Evolutionary conservation across 495 filamentous ascomycete genomes (phyloP).

Genomic region (Geoglossum glabrum): DNA sequence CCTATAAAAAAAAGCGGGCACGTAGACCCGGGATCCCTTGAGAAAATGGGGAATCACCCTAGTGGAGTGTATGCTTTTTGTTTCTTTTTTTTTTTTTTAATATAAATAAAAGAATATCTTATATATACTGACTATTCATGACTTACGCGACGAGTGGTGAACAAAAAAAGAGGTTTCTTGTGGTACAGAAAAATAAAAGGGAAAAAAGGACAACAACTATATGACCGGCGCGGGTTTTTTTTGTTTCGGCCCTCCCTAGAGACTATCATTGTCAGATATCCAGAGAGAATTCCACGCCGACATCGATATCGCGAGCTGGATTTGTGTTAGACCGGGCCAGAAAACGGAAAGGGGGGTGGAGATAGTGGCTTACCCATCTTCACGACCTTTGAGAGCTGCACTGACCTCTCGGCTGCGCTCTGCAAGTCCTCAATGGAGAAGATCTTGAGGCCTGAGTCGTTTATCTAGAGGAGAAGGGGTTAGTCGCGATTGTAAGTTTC

Average conservation of each 20-base stretch:
- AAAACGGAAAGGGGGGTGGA: neutral
- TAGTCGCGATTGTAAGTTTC: neutral
- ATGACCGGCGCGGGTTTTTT: too few species aligned
- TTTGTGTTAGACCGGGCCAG: slow-evolving; percentile 6
- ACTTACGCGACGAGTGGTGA: too few species aligned
- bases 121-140: too few species aligned
- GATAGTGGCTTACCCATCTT: slow-evolving; percentile 58
- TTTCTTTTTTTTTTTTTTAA: too few species aligned
- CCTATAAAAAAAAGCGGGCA: too few species aligned
- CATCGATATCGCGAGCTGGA: slow-evolving; percentile 81
- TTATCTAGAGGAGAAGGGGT: slow-evolving; percentile 34
- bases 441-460: slow-evolving; percentile 96
- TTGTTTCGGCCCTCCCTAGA: neutral
- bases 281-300: slow-evolving; percentile 91
- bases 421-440: slow-evolving; percentile 98
- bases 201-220: neutral
- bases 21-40: too few species aligned
- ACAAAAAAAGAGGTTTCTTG: too few species aligned
- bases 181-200: neutral
- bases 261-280: slow-evolving; percentile 45
- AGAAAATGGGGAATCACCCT: too few species aligned
- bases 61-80: too few species aligned
- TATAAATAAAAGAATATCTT: too few species aligned
- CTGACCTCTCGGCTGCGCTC: slow-evolving; percentile 89
- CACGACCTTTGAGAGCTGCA: slow-evolving; percentile 96